Conservation (phyloP, 176 grass and related monocot genomes). For the Eleusine indica region DNA sequence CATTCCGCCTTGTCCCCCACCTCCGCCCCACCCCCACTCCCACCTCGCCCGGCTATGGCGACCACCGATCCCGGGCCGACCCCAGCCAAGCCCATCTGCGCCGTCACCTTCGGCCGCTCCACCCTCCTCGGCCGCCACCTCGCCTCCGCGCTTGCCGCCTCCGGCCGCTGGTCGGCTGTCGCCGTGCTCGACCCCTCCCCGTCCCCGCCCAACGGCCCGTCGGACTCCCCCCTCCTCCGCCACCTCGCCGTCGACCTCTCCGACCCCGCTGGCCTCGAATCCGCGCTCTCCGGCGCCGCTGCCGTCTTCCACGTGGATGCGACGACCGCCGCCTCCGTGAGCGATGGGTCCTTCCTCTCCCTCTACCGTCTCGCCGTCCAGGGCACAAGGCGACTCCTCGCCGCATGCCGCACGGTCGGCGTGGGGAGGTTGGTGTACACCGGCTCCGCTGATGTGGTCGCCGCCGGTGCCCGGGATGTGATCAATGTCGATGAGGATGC, state of each 20-base stretch:
- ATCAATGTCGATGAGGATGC: constrained; percentile 56
- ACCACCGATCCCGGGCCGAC: constrained; percentile 41
- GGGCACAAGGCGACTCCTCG: constrained; percentile 58
- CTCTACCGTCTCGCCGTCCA: constrained; percentile 60
- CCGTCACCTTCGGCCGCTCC: constrained; percentile 69
- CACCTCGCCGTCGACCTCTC: constrained; percentile 49
- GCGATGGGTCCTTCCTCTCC: constrained; percentile 47
- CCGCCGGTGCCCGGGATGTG: constrained; percentile 47
- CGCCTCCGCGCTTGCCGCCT: constrained; percentile 57
- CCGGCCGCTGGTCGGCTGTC: constrained; percentile 61
- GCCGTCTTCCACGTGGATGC: constrained; percentile 87
- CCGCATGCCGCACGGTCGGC: constrained; percentile 50
- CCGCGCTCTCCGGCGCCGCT: constrained; percentile 44
- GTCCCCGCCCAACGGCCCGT: neutral
- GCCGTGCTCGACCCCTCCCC: constrained; percentile 52
- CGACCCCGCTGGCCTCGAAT: constrained; percentile 35
- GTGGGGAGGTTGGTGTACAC: constrained; percentile 76
- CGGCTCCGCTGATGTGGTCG: constrained; percentile 65
- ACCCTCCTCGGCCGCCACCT: constrained; percentile 70
- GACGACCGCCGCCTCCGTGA: constrained; percentile 18
- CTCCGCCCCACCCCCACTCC: neutral
- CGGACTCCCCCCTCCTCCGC: constrained; percentile 30
- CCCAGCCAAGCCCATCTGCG: constrained; percentile 41
- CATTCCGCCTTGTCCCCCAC: constrained; percentile 19
- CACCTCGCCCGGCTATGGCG: constrained; percentile 53